Conservation (phyloP, 176 grass and related monocot genomes). For the Carex myosuroides region DNA sequence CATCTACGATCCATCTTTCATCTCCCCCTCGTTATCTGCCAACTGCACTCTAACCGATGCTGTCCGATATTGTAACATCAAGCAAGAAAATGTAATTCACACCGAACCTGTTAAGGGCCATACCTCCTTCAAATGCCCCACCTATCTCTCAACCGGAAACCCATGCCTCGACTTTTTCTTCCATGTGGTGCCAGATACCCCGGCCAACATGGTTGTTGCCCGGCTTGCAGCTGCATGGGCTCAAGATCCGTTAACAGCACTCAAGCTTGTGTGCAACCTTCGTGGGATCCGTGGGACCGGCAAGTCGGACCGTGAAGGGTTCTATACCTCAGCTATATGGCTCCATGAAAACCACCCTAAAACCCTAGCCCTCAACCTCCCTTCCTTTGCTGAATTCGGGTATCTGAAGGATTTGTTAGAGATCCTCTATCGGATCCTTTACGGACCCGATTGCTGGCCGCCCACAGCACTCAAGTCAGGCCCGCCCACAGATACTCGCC, state of each 20-base stretch:
- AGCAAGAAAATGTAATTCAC: not conserved
- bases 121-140: slow-evolving; percentile 37
- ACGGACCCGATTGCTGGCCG: slow-evolving; percentile 14
- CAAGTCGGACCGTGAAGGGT: slow-evolving; percentile 43
- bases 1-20: slow-evolving; percentile 4
- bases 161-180: slow-evolving; percentile 72
- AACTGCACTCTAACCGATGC: not conserved
- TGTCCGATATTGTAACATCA: not conserved
- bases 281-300: slow-evolving; percentile 36
- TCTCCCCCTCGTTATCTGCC: not conserved
- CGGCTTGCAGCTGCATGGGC: slow-evolving; percentile 36
- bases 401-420: slow-evolving; percentile 76
- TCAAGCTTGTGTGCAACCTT: slow-evolving; percentile 39
- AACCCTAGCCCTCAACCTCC: slow-evolving; percentile 61
- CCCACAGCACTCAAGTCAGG: not conserved
- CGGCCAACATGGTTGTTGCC: not conserved
- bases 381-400: slow-evolving; percentile 32
- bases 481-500: not conserved
- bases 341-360: slow-evolving; percentile 48
- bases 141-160: slow-evolving; percentile 41
- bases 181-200: slow-evolving; percentile 42
- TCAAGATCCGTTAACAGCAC: slow-evolving; percentile 26
- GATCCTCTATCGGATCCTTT: slow-evolving; percentile 60
- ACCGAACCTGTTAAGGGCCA: slow-evolving; percentile 9
- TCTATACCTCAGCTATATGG: slow-evolving; percentile 33